phyloP scores from a whole-genome alignment of 306 rosid genomes.

The Prinsepia uniflora region DNA sequence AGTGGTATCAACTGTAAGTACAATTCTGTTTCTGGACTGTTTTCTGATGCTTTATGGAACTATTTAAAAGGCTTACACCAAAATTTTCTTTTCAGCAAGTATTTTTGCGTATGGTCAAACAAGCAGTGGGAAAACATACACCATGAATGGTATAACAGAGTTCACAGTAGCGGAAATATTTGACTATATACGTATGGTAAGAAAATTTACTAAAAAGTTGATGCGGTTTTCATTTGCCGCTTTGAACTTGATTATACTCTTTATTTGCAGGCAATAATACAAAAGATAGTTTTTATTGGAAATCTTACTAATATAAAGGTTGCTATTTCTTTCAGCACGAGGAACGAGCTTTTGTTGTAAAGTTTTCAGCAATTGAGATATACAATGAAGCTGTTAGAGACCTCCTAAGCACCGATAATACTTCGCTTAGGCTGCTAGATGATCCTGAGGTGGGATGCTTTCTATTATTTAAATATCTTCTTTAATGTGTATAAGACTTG shows the following conservation, averaged over 20 bases:
- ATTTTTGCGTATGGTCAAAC: slow-evolving; percentile 99
- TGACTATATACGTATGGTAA: slow-evolving; percentile 78
- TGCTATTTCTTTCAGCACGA: slow-evolving; percentile 59
- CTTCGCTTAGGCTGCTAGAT: slow-evolving; percentile 86
- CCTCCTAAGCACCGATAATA: slow-evolving; percentile 77
- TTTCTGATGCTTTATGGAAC: slow-evolving; percentile 31
- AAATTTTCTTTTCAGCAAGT: slow-evolving; percentile 56
- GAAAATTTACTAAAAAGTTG: slow-evolving; percentile 12
- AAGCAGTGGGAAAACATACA: slow-evolving; percentile 97
- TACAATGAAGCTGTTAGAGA: slow-evolving; percentile 97
- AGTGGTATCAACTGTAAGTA: slow-evolving; percentile 90
- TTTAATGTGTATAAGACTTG: slow-evolving; percentile 13
- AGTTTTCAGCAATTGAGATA: slow-evolving; percentile 94
- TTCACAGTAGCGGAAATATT: slow-evolving; percentile 84
- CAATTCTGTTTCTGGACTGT: neutral
- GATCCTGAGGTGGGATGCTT: slow-evolving; percentile 82
- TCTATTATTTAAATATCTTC: neutral
- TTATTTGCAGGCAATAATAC: slow-evolving; percentile 8
- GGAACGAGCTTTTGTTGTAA: slow-evolving; percentile 88
- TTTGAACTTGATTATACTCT: neutral
- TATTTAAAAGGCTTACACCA: slow-evolving; percentile 13
- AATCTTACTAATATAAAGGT: neutral
- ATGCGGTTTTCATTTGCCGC: slow-evolving; percentile 10
- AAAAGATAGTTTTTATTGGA: slow-evolving; percentile 8
- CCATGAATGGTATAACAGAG: slow-evolving; percentile 96